Evolutionary conservation across 352 stramenopile genomes (phyloP), one percentile per base, ranked within the genome.

Genomic region (Phytophthora cryptogea): DNA sequence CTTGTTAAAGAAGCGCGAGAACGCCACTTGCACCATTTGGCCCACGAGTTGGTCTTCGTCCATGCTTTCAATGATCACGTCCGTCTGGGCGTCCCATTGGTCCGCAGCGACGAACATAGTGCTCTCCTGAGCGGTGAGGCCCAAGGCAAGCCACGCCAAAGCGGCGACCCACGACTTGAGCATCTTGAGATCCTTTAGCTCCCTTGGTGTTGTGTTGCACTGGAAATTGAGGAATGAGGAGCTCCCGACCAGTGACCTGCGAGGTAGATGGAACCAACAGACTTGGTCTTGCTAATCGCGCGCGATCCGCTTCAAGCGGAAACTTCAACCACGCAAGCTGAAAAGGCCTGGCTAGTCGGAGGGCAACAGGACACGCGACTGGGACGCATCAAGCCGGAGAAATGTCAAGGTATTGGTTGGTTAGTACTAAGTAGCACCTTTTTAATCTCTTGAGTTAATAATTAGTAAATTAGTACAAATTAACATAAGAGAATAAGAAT

Each of bases 1-100:
- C n/a, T 72, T 37, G 43, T 81, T 71, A 31, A 96, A 63, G 10
- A 97, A 74, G 7, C 79, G 66, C 36, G 66, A 82, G 43, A 96
- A 81, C 27, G 92, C 83, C 7, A 97, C 72, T 67, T 97, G 90
- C 13, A 86, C 83, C 88, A 97, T 96, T 59, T 97, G 90, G 1
- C 88, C 88, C 8, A 97, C 59, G 54, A 87, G 50, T 4, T 73
- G 52, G 28, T 68, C 65, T 54, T 64, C 52, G 48, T 67, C 49
- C 59, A 73, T 68, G 36, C 54, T 68, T 13, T 66, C 66, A 32
- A 74, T 71, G 51, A 74, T 68, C 20, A 63, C 61, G 39, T 74
- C 66, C 23, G 54, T 69, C 35, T 68, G 61, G n/a, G 66, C 55
- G 52, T 66, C 67, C 67, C 67, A 71, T 58, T 71, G 20, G 23